Evolutionary conservation across 352 stramenopile species (phyloP).

Genomic region (Phytophthora idaei): DNA sequence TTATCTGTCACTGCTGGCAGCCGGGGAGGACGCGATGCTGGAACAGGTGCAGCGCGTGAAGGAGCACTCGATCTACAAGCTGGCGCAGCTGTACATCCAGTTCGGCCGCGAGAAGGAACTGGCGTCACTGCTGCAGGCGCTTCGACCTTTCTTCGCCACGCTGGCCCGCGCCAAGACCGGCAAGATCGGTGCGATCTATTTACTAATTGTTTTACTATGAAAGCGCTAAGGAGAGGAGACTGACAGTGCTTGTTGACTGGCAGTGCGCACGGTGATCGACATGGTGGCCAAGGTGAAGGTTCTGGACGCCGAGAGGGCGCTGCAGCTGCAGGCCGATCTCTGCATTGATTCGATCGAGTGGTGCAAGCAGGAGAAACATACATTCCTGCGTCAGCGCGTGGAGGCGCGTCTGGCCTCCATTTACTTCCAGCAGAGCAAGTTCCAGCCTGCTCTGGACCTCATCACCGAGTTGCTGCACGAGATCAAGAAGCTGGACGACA

Average conservation of each 20-base stretch:
- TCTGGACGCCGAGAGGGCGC: slow-evolving; percentile 88
- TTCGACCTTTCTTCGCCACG: slow-evolving; percentile 94
- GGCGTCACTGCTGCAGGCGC: slow-evolving; percentile 82
- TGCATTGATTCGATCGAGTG: slow-evolving; percentile 96
- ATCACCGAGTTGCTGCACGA: slow-evolving; percentile 95
- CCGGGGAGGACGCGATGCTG: slow-evolving; percentile 54
- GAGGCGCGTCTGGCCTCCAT: slow-evolving; percentile 95
- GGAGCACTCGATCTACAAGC: slow-evolving; percentile 96
- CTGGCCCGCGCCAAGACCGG: slow-evolving; percentile 98
- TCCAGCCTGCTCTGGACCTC: slow-evolving; percentile 92
- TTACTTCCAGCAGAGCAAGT: slow-evolving; percentile 92
- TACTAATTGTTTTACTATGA: background rate
- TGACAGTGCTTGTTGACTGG: background rate
- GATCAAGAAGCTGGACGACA: slow-evolving; percentile 99
- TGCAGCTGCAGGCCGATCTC: slow-evolving; percentile 95
- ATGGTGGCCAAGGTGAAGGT: slow-evolving; percentile 94
- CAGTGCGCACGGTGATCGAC: slow-evolving; percentile 97
- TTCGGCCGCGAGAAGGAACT: slow-evolving; percentile 88
- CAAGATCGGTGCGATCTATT: slow-evolving; percentile 84
- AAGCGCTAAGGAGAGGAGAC: background rate
- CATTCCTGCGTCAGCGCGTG: slow-evolving; percentile 98
- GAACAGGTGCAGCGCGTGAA: slow-evolving; percentile 92
- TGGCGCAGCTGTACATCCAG: slow-evolving; percentile 93
- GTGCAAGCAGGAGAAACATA: slow-evolving; percentile 94
- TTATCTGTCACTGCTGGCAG: slow-evolving; percentile 31